Percentiles rank a stretch among this genome's conserved stretches.
phyloP scores from a whole-genome alignment of 331 rosid species.

The Acacia concinna region DNA sequence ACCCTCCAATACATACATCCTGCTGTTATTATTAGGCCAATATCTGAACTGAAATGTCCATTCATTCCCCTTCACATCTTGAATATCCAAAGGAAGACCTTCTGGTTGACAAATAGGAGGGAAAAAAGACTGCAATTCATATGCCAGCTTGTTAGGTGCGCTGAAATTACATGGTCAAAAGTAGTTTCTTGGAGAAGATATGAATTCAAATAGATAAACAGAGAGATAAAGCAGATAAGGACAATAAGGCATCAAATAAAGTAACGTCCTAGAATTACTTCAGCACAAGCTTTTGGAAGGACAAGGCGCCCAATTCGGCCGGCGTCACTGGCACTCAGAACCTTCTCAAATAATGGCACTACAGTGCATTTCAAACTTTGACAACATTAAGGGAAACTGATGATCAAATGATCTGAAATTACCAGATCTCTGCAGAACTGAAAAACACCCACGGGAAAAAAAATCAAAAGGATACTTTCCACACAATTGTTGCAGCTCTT shows the following conservation, averaged over 20 bases:
- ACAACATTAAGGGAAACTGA: slow-evolving; percentile 56
- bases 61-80: slow-evolving; percentile 93
- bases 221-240: slow-evolving; percentile 7
- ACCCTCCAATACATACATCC: slow-evolving; percentile 99
- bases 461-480: slow-evolving; percentile 83
- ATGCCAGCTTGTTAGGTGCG: slow-evolving; percentile 25
- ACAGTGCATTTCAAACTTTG: slow-evolving; percentile 86
- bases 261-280: slow-evolving; percentile 52
- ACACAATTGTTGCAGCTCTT: slow-evolving; percentile 84
- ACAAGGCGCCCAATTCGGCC: slow-evolving; percentile 98
- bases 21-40: slow-evolving; percentile 99
- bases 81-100: slow-evolving; percentile 87
- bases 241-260: slow-evolving; percentile 18
- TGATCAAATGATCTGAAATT: slow-evolving; percentile 10
- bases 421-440: neutral
- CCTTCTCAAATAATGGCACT: slow-evolving; percentile 96
- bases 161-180: neutral
- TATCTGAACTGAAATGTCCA: slow-evolving; percentile 99
- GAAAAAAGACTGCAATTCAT: slow-evolving; percentile 83
- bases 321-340: slow-evolving; percentile 97
- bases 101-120: slow-evolving; percentile 90
- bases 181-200: neutral
- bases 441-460: slow-evolving; percentile 10
- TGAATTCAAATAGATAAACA: neutral
- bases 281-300: slow-evolving; percentile 99